A percentile compares a stretch with the other conserved stretches of the same genome.
Evolutionary conservation across 2,329 filamentous ascomycete species (phyloP).

Genomic region (Coleophoma crateriformis): DNA sequence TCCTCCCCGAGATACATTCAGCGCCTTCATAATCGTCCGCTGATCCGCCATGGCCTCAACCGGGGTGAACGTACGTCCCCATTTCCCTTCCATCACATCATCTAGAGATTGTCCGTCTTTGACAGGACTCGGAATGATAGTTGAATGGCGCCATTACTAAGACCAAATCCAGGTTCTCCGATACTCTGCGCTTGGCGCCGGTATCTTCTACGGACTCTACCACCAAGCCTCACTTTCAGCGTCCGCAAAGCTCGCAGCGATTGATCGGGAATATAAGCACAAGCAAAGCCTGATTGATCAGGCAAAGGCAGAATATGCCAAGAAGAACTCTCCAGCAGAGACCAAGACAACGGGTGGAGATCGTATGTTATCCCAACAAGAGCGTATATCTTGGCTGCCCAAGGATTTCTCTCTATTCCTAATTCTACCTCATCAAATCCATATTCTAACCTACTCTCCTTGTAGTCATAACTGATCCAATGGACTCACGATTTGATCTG

Average conservation of each 20-base stretch:
- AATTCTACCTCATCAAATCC: slow-evolving; percentile 1
- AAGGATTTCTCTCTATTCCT: not conserved
- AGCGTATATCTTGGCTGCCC: not conserved
- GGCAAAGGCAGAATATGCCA: slow-evolving; percentile 86
- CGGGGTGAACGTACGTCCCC: slow-evolving; percentile 44
- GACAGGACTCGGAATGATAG: no score
- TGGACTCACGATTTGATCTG: slow-evolving; percentile 87
- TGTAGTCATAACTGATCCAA: slow-evolving; percentile 67
- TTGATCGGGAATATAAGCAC: slow-evolving; percentile 80
- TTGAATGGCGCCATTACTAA: no score
- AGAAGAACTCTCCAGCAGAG: slow-evolving; percentile 58
- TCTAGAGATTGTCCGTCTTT: no score
- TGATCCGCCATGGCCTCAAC: slow-evolving; percentile 32
- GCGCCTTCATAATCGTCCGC: slow-evolving; percentile 4
- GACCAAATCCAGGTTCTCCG: slow-evolving; percentile 71
- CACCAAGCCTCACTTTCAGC: slow-evolving; percentile 81
- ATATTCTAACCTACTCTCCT: not conserved
- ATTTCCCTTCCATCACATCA: no score
- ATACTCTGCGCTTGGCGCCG: slow-evolving; percentile 88
- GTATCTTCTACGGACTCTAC: slow-evolving; percentile 92
- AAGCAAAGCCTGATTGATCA: slow-evolving; percentile 89
- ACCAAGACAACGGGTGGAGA: slow-evolving; percentile 28
- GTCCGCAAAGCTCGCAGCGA: slow-evolving; percentile 62
- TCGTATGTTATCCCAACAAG: slow-evolving; percentile 22
- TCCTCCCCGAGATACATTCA: slow-evolving; percentile 7